Conservation (phyloP, 441 rosid species). For the Populus trichocarpa region DNA sequence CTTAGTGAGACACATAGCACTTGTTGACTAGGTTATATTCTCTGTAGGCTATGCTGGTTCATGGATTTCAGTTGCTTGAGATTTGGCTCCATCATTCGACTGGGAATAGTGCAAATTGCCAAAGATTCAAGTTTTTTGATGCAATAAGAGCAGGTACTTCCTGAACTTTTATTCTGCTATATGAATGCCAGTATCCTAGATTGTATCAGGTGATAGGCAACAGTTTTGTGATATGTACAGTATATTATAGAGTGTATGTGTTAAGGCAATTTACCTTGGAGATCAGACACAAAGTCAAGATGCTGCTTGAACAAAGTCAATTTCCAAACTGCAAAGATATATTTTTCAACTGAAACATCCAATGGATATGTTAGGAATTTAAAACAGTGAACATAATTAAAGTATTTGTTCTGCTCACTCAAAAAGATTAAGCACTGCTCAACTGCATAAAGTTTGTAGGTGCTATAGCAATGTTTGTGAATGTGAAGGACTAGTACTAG, state of each 20-base stretch:
- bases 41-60: slow-evolving; percentile 82
- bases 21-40: slow-evolving; percentile 3
- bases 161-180: slow-evolving; percentile 14
- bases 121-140: slow-evolving; percentile 64
- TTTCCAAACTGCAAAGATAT: not conserved
- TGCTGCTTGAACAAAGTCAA: not conserved
- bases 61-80: slow-evolving; percentile 96
- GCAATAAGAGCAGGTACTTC: slow-evolving; percentile 67
- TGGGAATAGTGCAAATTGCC: slow-evolving; percentile 56
- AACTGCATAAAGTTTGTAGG: not conserved
- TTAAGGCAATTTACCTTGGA: not conserved
- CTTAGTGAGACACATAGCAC: not conserved
- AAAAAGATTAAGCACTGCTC: too few relatives aligned
- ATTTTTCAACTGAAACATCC: not conserved
- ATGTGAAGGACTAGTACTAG: not conserved
- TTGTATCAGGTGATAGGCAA: slow-evolving; percentile 12
- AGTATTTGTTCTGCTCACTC: not conserved
- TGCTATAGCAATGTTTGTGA: not conserved
- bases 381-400: not conserved
- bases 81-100: slow-evolving; percentile 82
- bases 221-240: not conserved
- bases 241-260: not conserved
- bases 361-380: not conserved
- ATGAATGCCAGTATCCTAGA: slow-evolving; percentile 4
- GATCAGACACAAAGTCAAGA: not conserved